phyloP scores from a whole-genome alignment of 768 basidiomycete species.

The Rhodotorula graminis region DNA sequence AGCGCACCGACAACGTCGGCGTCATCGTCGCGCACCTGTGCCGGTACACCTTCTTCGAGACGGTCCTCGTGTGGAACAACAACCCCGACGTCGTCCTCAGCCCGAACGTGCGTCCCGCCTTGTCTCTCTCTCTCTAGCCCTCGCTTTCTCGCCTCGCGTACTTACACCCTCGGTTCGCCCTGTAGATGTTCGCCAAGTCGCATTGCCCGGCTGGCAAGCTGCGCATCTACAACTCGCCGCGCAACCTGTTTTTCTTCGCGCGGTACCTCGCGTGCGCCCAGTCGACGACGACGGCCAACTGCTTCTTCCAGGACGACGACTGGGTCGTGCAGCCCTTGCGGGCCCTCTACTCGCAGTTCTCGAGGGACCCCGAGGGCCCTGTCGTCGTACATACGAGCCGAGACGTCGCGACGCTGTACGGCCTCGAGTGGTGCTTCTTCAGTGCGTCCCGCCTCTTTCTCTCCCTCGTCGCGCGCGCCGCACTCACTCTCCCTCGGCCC shows the following conservation, averaged over 20 bases:
- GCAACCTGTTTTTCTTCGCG: slow-evolving; percentile 38
- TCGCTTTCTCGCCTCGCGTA: not conserved
- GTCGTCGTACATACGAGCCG: slow-evolving; percentile 29
- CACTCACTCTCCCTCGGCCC: no score
- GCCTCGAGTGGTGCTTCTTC: slow-evolving; percentile 42
- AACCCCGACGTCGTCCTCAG: slow-evolving; percentile 38
- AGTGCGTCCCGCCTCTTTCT: slow-evolving; percentile 14
- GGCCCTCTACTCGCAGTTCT: slow-evolving; percentile 37
- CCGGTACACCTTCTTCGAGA: slow-evolving; percentile 31
- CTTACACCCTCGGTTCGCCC: not conserved
- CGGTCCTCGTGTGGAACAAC: slow-evolving; percentile 40
- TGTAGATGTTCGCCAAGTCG: slow-evolving; percentile 12
- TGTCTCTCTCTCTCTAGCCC: no score
- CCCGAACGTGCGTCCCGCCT: not conserved
- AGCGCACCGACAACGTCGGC: slow-evolving; percentile 59
- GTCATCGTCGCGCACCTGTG: slow-evolving; percentile 51
- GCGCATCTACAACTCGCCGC: slow-evolving; percentile 40
- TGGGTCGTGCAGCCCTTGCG: slow-evolving; percentile 35
- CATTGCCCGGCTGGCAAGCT: slow-evolving; percentile 30
- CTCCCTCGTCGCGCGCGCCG: no score
- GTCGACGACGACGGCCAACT: slow-evolving; percentile 11
- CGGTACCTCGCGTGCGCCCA: slow-evolving; percentile 39
- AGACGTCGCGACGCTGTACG: slow-evolving; percentile 28
- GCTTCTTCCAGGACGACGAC: slow-evolving; percentile 44
- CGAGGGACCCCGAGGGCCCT: slow-evolving; percentile 33